Evolutionary conservation across 768 basidiomycete species (phyloP), one percentile per base, ranked within the genome.

Genomic region (Kwoniella newhampshirensis): DNA sequence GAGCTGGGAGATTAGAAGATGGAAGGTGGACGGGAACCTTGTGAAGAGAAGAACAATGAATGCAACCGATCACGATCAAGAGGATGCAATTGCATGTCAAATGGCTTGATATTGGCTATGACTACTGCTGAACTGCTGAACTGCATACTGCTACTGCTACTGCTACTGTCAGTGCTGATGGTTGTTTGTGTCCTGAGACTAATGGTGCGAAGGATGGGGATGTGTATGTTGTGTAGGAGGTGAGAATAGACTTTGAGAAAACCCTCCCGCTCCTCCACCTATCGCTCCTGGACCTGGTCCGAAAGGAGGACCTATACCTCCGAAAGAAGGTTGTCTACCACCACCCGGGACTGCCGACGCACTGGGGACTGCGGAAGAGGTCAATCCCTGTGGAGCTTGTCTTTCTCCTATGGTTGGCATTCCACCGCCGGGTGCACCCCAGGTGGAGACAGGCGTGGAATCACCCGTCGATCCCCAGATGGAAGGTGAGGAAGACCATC

Each of bases 401-500:
- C 59, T 54, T 40, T 60, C 59, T 17, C 59, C 59, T 18, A 60
- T 60, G 7, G 59, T 51, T 17, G 56, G 56, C 56, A 58, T 58
- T 3, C 37, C 50, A 27, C 18, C 50, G 17, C 35, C 50, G 5
- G 50, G 50, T 12, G 50, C 49, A 28, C 56, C 56, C 56, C 56
- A 58, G 18, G 40, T 42, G 2, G 37, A 20, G 6, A 45, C 52
- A 21, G 51, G 45, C 28, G 46, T 49, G 15, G 56, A 58, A n/a
- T 42, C 40, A 18, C 40, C 40, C 13, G 32, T 32, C 2, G 54
- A 41, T 6, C 62, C 62, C 63, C 63, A 64, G 4, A 64, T 64
- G 3, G 63, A 58, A 12, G 63, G 59, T 8, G 58, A 46, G 9
- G 58, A 54, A 13, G 63, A 64, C 63, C 63, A 64, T 57, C 63